Base-by-base conservation (phyloP, 768 basidiomycete species). In the Calocera cornea region DNA sequence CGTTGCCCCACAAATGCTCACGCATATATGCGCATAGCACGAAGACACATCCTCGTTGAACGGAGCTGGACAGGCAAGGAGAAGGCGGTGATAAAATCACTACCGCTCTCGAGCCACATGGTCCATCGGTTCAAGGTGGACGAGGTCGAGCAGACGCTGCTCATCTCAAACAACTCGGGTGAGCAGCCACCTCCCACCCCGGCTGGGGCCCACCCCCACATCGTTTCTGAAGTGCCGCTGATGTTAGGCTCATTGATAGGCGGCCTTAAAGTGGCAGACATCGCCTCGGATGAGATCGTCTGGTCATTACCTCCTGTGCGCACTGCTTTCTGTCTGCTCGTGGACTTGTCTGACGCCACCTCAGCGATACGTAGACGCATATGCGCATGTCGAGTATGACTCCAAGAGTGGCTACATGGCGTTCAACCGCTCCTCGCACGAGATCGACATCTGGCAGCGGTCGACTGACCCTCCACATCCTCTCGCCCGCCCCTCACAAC, bases 51-150 rank as follows among this genome's bases (percentile, higher is more conserved):
- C 50, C 65, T 65, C 41, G 49, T 17, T 27, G 50, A 66, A 63
- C 65, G 24, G n/a, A 65, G 29, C 41, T 68, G 27, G 65, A 65
- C 47, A 60, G 68, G 34, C n/a, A 65, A 16, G 49, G 54, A 22
- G 31, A 60, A 60, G 31, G 54, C 54, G 2, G 54, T 60, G 5
- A 60, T 60, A 27, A 11, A 27, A 3, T 60, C 24, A 27, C 54
- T 60, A 33, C 54, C 27, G 14, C 31, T 16, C 27, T 14, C 54
- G 10, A 60, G 54, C 24, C 69, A 70, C 29, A 71, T 73, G 2
- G 84, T 88, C 0, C 88, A 91, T 75, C 84, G 88, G 7, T 84
- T 91, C 77, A 92, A 92, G 76, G 81, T 88, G 24, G 90, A 92
- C 67, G 84, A 88, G 71, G 75, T 79, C 34, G 79, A 78, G 11